These are phyloP conservation scores for Quercus cerris DNA, from an alignment of 306 rosid species.

Conservation along the genomic window DNA sequence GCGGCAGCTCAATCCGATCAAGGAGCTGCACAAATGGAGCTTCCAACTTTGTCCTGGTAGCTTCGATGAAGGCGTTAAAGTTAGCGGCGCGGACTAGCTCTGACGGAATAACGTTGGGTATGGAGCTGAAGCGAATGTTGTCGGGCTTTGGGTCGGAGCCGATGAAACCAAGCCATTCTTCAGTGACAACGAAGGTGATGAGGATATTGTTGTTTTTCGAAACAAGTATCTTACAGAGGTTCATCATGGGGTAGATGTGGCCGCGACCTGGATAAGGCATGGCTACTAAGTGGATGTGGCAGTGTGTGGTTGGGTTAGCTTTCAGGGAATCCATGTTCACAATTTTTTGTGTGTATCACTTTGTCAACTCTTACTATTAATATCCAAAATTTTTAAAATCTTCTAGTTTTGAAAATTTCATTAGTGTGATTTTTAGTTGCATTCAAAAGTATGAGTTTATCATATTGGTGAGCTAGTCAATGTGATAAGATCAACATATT, in stretches of 20 bases:
- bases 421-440: no score
- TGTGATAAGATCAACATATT: no score
- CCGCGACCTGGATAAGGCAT: slow-evolving; percentile 46
- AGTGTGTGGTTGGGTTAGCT: neutral
- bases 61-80: slow-evolving; percentile 1
- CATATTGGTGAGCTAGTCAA: no score
- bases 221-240: slow-evolving; percentile 25
- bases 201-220: neutral
- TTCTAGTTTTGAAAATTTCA: no score
- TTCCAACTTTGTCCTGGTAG: slow-evolving; percentile 10
- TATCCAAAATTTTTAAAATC: no score
- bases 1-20: slow-evolving; percentile 35
- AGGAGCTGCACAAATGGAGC: slow-evolving; percentile 18
- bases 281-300: slow-evolving; percentile 32
- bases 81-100: slow-evolving; percentile 15
- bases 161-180: slow-evolving; percentile 33
- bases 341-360: neutral
- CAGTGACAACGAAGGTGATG: slow-evolving; percentile 20
- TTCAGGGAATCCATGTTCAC: neutral
- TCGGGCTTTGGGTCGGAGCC: slow-evolving; percentile 7
- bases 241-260: slow-evolving; percentile 47
- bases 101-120: slow-evolving; percentile 34
- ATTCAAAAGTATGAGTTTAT: no score
- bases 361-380: no score
- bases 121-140: slow-evolving; percentile 29